These are phyloP conservation scores for Clitocybe nebularis DNA, from an alignment of 1,284 basidiomycete species.

Conservation along the genomic window DNA sequence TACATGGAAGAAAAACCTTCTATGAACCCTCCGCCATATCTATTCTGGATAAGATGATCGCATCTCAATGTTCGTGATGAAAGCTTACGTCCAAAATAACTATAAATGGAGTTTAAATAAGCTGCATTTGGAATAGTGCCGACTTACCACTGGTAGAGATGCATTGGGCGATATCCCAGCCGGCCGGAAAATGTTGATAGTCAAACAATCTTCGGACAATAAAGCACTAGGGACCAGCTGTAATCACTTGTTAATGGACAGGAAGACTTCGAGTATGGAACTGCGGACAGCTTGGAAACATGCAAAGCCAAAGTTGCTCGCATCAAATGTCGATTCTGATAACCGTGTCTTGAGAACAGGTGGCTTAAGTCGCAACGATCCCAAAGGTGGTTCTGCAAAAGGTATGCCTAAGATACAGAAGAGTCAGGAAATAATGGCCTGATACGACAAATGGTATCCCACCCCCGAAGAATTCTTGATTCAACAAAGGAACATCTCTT, in stretches of 20 bases:
- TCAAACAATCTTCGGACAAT: conserved; percentile 45
- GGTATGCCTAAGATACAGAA: conserved; percentile 12
- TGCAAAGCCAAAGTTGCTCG: conserved; percentile 32
- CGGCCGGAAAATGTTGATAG: conserved; percentile 43
- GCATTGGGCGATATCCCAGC: conserved; percentile 22
- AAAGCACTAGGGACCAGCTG: conserved; percentile 19
- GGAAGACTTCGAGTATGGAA: too few species aligned
- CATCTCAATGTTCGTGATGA: too few species aligned
- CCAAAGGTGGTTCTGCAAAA: conserved; percentile 15
- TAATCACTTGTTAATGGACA: too few species aligned
- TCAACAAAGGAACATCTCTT: conserved; percentile 14
- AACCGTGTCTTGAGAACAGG: conserved; percentile 30
- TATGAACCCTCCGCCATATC: conserved; percentile 36
- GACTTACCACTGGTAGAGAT: conserved; percentile 33
- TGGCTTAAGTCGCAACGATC: conserved; percentile 25
- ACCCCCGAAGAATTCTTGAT: conserved; percentile 20
- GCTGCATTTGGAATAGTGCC: conserved; percentile 6
- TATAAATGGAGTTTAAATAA: conserved; percentile 11
- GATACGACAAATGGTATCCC: neutral
- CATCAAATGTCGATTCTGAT: conserved; percentile 28
- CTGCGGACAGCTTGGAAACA: conserved; percentile 39
- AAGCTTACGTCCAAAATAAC: conserved; percentile 35
- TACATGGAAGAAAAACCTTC: conserved; percentile 30
- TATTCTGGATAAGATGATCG: conserved; percentile 16
- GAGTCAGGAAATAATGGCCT: neutral